Conservation (phyloP, 352 stramenopile species). For the Lagenidium giganteum region DNA sequence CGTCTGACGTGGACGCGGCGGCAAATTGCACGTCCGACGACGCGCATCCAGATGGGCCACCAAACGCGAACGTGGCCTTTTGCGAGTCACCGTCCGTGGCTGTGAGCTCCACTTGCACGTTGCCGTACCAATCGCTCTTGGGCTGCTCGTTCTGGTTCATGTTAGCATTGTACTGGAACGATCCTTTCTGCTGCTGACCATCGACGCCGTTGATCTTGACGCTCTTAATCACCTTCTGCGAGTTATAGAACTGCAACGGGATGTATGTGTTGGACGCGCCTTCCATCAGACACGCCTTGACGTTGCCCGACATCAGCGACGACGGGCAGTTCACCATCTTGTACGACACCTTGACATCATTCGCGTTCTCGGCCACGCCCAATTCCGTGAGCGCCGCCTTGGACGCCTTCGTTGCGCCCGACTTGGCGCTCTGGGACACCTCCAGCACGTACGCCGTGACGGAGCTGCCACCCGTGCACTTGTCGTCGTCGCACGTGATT, state of each 20-base stretch:
- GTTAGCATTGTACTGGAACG: conserved; percentile 59
- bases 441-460: conserved; percentile 71
- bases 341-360: conserved; percentile 50
- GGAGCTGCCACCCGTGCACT: conserved; percentile 16
- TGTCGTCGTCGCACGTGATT: conserved; percentile 44
- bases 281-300: conserved; percentile 82
- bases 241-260: conserved; percentile 80
- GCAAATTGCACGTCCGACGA: conserved; percentile 69
- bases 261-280: conserved; percentile 74
- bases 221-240: conserved; percentile 58
- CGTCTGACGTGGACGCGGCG: conserved; percentile 39
- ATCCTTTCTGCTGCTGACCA: conserved; percentile 42
- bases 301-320: conserved; percentile 53
- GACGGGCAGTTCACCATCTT: conserved; percentile 54
- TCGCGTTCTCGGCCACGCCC: conserved; percentile 40
- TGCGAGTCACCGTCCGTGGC: conserved; percentile 48
- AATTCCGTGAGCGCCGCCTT: conserved; percentile 29
- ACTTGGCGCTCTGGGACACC: conserved; percentile 49
- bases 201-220: conserved; percentile 53
- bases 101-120: conserved; percentile 51
- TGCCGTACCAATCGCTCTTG: conserved; percentile 51
- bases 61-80: conserved; percentile 57
- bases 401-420: conserved; percentile 50
- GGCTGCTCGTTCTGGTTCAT: conserved; percentile 30
- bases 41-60: conserved; percentile 39